Evolutionary conservation across 2,329 filamentous ascomycete genomes (phyloP), one percentile per base, ranked within the genome.

Genomic region (Thelonectria blattea): DNA sequence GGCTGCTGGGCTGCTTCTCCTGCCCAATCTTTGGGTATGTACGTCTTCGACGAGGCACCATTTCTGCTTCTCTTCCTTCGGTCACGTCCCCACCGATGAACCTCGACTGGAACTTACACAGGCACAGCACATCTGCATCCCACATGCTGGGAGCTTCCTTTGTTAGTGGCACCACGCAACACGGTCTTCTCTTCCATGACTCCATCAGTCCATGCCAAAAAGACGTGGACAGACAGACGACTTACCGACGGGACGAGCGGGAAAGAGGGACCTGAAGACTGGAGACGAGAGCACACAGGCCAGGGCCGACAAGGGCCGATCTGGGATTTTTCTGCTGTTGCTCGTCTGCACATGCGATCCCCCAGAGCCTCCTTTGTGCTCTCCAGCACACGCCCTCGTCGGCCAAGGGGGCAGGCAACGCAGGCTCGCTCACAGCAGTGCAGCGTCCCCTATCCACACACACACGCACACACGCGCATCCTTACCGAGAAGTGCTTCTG

Each of bases 141-240:
- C 50, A 58, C 62, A 56, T 60, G 42, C 51, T 52, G 32, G 51
- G 64, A 65, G 60, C 58, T 60, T 66, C 56, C 55, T 50, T 52
- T 61, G 42, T 42, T 51, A 63, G 65, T 68, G 65, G 63, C 63
- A 68, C 65, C 63, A 66, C 63, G 58, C 48, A 52, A 47, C 41
- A 59, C 37, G 54, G 51, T 52, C 51, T 51, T 20, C 52, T 52
- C 12, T 60, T 49, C 43, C 48, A 54, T 58, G 59, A 65, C 61
- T 46, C 55, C 52, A 46, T 64, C 55, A 18, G 55, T 54, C 48
- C 48, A 58, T 52, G 41, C 53, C 47, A 32, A 52, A 55, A 48
- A 42, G 53, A 51, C 37, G 46, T 46, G 14, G 46, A 52, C 58
- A 24, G 52, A 47, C 46, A 22, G 52, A 47, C 46, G 22, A 42